phyloP scores from a whole-genome alignment of 176 grass and related monocot genomes.

The Alopecurus myosuroides region DNA sequence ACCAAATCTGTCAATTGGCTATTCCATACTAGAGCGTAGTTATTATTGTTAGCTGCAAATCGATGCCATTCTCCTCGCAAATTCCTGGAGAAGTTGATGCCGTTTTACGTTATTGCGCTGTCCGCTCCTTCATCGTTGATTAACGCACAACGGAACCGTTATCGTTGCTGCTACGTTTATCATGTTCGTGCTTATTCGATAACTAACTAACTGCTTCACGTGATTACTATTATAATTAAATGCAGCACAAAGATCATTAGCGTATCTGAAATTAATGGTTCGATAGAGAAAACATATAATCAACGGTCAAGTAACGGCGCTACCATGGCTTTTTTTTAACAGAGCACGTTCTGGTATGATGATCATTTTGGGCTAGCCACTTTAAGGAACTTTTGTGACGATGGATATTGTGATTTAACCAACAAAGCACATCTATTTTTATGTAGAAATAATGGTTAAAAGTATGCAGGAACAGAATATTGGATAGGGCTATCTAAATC shows the following conservation, averaged over 20 bases:
- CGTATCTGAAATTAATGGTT: background rate
- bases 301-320: background rate
- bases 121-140: background rate
- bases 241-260: background rate
- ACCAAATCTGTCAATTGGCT: background rate
- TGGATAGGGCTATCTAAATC: background rate
- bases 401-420: background rate
- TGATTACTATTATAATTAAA: background rate
- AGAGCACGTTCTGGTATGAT: background rate
- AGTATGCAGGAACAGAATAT: background rate
- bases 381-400: background rate
- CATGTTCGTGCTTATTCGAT: background rate
- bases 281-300: background rate
- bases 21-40: background rate
- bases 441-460: background rate
- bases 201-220: background rate
- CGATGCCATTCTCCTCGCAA: background rate
- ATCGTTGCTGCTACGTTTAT: background rate
- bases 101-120: background rate
- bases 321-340: background rate
- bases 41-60: background rate
- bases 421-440: background rate
- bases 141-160: background rate
- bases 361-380: background rate
- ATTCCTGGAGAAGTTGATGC: background rate